Evolutionary conservation across 768 basidiomycete species (phyloP), one percentile per base, ranked within the genome.

Genomic region (Mycena belliarum): DNA sequence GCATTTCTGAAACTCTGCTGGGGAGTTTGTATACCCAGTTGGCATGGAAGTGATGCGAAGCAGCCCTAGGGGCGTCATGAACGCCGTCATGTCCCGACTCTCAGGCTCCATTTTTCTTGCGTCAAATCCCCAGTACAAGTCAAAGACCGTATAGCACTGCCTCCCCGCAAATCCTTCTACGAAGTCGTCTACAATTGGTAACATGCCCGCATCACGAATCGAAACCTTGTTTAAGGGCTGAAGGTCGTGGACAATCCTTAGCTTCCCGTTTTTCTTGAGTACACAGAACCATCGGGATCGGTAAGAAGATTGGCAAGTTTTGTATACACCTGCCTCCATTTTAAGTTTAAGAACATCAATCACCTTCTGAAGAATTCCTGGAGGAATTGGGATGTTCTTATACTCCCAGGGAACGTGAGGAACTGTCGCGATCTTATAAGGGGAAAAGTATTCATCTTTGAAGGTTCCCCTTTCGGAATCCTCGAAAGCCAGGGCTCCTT

Each of bases 281-380:
- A 68, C 63, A 45, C 66, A 68, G 24, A 68, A 68, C 66, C 59
- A 67, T 46, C 51, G 60, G 6, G 60, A 61, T 45, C 63, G 37
- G 44, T 67, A 67, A 6, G 63, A 55, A 1, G 60, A 61, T 32
- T 65, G 53, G 15, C 56, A 57, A 18, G 55, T 57, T 41, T 66
- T 63, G 56, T 66, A 67, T 20, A 60, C 65, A 45, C 63, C 63
- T 4, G 63, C 59, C 15, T 40, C 52, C 1, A 67, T 62, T 28
- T 66, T 67, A 6, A 41, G 18, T 52, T 58, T 64, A 7, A 67
- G 16, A 1, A 66, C 21, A 20, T 64, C 57, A 11, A 66, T 42
- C 1, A 67, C 59, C 33, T 66, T 45, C 12, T 67, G 52, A 72
- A 66, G 38, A 66, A 74, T 35, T 72, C 69, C 10, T 54, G 61